Percentiles rank a stretch among this genome's conserved stretches.
These are phyloP conservation scores for Fusarium domesticum DNA, from an alignment of 2,329 filamentous ascomycete species.

Conservation along the genomic window DNA sequence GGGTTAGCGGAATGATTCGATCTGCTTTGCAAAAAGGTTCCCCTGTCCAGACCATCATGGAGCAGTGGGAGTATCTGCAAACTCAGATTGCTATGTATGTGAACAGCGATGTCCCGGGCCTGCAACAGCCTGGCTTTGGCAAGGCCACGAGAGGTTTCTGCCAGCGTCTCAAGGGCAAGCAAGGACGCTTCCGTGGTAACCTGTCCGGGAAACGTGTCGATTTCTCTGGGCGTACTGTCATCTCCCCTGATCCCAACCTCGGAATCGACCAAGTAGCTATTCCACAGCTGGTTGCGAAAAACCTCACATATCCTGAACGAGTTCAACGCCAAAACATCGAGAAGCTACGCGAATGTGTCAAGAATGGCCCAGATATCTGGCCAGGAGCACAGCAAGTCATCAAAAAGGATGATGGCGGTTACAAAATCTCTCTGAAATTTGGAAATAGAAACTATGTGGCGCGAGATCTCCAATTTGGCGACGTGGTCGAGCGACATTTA, in stretches of 20 bases:
- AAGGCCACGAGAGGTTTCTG: conserved; percentile 92
- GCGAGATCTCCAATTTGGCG: conserved; percentile 72
- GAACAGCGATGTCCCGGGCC: conserved; percentile 90
- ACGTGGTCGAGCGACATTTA: conserved; percentile 89
- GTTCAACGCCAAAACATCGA: conserved; percentile 82
- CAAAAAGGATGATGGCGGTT: conserved; percentile 64
- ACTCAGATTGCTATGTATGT: conserved; percentile 97
- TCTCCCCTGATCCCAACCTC: conserved; percentile 93
- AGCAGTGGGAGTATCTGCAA: conserved; percentile 97
- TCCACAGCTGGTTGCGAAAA: conserved; percentile 87
- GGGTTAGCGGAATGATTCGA: conserved; percentile 83
- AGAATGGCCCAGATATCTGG: conserved; percentile 73
- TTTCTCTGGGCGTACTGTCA: conserved; percentile 95
- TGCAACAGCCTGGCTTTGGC: conserved; percentile 83
- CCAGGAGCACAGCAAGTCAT: conserved; percentile 84
- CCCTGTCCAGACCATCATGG: conserved; percentile 85
- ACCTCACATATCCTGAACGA: conserved; percentile 90
- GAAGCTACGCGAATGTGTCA: conserved; percentile 71
- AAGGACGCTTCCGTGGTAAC: conserved; percentile 95
- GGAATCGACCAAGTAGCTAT: conserved; percentile 92
- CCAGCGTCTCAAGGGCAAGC: conserved; percentile 93
- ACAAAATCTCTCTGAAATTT: conserved; percentile 74
- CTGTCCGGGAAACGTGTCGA: conserved; percentile 97
- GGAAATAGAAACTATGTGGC: conserved; percentile 70
- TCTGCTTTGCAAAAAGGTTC: conserved; percentile 80